Evolutionary conservation across 768 basidiomycete species (phyloP), one percentile per base, ranked within the genome.

Genomic region (Lactarius psammicola): DNA sequence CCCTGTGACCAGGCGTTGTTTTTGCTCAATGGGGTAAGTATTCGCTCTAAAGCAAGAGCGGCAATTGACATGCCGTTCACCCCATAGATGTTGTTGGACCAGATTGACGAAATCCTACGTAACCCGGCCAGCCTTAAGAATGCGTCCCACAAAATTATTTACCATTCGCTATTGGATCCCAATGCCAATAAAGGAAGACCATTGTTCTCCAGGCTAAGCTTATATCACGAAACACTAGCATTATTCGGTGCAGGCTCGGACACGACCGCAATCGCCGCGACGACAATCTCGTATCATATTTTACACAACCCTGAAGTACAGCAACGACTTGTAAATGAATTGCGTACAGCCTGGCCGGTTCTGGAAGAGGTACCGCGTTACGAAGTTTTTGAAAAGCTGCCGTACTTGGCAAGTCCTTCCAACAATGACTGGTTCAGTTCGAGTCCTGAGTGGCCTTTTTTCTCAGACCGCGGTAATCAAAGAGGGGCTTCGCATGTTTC

Each of bases 381-480:
- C 56, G 56, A 57, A 28, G 56, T 57, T 5, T 15, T 57, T 4
- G 56, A 57, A 28, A 57, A 57, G 56, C 26, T 57, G 10, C 56
- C 56, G 10, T 57, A 34, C 15, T 38, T 57, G 56, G 56, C 36
- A 36, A 38, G 56, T 57, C 34, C 9, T 38, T 18, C 18, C 23
- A 57, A 0, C n/a, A 3, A 13, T 36, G 2, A 13, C 20, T 23
- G 3, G 18, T 23, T 28, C 36, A 33, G 33, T 17, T 33, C 13
- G 13, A 38, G 9, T 34, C n/a, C 56, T 57, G 36, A 57, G 23
- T 7, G n/a, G 36, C 23, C 30, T 57, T 33, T 36, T 20, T 1
- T n/a, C n/a, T n/a, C 56, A 57, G 56, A 57, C 33, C 9, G 56
- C 56, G n/a, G 56, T 57, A 9, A n/a, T 57, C 30, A 57, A 57